These are phyloP conservation scores for Abortiporus biennis DNA, from an alignment of 1,284 basidiomycete species.

Conservation along the genomic window DNA sequence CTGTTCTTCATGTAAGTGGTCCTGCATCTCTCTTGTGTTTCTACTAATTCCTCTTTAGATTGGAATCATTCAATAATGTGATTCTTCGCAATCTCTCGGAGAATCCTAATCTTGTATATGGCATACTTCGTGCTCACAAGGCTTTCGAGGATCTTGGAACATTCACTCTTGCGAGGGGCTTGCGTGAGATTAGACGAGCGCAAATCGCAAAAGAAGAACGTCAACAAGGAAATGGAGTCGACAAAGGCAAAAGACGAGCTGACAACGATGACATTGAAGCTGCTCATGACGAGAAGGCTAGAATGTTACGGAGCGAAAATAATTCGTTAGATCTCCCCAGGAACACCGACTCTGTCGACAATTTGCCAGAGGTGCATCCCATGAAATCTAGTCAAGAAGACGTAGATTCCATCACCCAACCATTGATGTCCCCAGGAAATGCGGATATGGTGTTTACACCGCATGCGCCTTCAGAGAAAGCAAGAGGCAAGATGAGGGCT, in stretches of 20 bases:
- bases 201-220: conserved; percentile 68
- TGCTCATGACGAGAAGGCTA: conserved; percentile 57
- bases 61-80: conserved; percentile 88
- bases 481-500: conserved; percentile 80
- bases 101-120: conserved; percentile 87
- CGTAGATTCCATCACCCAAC: conserved; percentile 6
- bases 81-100: conserved; percentile 65
- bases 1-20: conserved; percentile 77
- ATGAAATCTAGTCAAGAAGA: no score
- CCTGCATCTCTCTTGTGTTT: no score
- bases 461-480: conserved; percentile 70
- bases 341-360: conserved; percentile 18
- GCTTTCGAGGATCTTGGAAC: conserved; percentile 84
- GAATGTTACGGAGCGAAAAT: conserved; percentile 45
- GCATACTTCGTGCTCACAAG: conserved; percentile 76
- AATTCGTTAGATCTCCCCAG: conserved; percentile 20
- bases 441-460: conserved; percentile 25
- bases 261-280: conserved; percentile 19
- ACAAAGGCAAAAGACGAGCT: conserved; percentile 25
- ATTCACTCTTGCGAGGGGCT: conserved; percentile 78
- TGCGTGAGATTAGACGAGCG: conserved; percentile 77
- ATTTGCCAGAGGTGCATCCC: conserved; percentile 19
- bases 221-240: conserved; percentile 25
- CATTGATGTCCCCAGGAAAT: conserved; percentile 36
- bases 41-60: conserved; percentile 36